These are phyloP conservation scores for Thecaphora frezii DNA, from an alignment of 1,284 basidiomycete genomes.

Conservation along the genomic window DNA sequence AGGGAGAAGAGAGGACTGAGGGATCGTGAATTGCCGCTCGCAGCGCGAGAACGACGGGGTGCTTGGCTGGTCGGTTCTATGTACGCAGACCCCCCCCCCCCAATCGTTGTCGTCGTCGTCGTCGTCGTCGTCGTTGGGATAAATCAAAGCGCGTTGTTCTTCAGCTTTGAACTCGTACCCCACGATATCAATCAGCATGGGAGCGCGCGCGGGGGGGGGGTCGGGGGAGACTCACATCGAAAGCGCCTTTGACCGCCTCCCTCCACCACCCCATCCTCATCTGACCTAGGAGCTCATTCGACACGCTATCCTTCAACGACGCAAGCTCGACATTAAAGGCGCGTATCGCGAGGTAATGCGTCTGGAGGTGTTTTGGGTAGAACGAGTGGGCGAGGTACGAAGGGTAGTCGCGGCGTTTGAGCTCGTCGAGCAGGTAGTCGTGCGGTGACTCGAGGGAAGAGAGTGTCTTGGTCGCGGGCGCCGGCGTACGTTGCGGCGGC, in stretches of 20 bases:
- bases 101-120: too few species aligned
- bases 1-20: slow-evolving; percentile 18
- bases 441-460: slow-evolving; percentile 30
- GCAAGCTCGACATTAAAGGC: slow-evolving; percentile 54
- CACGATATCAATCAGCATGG: too few species aligned
- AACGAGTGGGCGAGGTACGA: slow-evolving; percentile 53
- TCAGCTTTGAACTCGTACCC: too few species aligned
- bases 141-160: too few species aligned
- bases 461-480: slow-evolving; percentile 21
- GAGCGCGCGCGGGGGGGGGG: too few species aligned
- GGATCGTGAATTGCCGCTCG: slow-evolving; percentile 52
- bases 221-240: slow-evolving; percentile 14
- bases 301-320: slow-evolving; percentile 47
- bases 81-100: too few species aligned
- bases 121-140: too few species aligned
- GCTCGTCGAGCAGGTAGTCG: slow-evolving; percentile 20
- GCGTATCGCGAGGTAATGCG: slow-evolving; percentile 53
- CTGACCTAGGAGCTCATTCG: slow-evolving; percentile 53
- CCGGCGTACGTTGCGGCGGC: neutral
- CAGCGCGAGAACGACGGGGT: slow-evolving; percentile 51
- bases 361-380: slow-evolving; percentile 44
- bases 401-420: slow-evolving; percentile 38
- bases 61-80: slow-evolving; percentile 47
- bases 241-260: slow-evolving; percentile 49
- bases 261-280: slow-evolving; percentile 58